phyloP scores from a whole-genome alignment of 352 stramenopile species.

The Globisporangium uncinulatum region DNA sequence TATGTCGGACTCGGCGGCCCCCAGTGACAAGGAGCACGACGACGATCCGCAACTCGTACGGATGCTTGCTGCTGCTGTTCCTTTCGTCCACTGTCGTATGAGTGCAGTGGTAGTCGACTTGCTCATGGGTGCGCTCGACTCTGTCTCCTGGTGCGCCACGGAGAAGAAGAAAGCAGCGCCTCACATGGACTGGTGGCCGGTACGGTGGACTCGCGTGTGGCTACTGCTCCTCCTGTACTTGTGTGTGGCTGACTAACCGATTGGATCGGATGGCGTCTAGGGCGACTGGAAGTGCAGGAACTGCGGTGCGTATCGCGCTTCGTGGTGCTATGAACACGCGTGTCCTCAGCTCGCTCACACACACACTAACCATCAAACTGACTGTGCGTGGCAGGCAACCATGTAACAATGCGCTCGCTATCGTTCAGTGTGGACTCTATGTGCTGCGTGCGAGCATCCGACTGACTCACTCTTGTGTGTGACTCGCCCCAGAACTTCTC shows the following conservation, averaged over 20 bases:
- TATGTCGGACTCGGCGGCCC: not conserved
- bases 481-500: constrained; percentile 49
- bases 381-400: constrained; percentile 28
- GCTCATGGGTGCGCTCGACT: not conserved
- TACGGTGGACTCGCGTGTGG: constrained; percentile 15
- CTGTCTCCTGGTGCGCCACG: not conserved
- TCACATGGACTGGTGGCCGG: constrained; percentile 80
- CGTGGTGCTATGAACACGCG: not conserved
- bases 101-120: not conserved
- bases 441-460: not conserved
- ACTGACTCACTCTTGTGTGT: constrained; percentile 3
- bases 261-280: constrained; percentile 22
- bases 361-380: constrained; percentile 6
- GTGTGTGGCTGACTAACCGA: constrained; percentile 7
- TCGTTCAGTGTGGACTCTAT: constrained; percentile 2
- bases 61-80: constrained; percentile 8
- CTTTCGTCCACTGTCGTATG: too few relatives aligned
- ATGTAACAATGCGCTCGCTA: constrained; percentile 27
- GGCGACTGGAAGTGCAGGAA: constrained; percentile 77
- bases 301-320: constrained; percentile 32
- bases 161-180: constrained; percentile 40
- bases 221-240: not conserved
- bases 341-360: too few relatives aligned
- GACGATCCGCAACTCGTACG: constrained; percentile 14
- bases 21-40: not conserved